phyloP scores from a whole-genome alignment of 352 stramenopile species.

The Phytopythium cucurbitacearum region DNA sequence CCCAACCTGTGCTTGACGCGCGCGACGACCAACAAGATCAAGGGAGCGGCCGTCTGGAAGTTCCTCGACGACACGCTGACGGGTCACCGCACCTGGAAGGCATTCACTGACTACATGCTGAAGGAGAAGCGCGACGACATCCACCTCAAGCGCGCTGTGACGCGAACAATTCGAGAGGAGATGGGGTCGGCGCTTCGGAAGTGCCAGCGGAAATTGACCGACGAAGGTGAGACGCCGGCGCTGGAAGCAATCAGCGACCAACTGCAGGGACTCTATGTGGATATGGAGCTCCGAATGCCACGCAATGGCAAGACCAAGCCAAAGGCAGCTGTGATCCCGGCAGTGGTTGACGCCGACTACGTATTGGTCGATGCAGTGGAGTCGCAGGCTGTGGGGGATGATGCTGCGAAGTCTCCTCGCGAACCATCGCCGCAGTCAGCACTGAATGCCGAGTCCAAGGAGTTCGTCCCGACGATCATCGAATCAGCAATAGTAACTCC shows the following conservation, averaged over 20 bases:
- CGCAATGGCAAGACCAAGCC: slow-evolving; percentile 6
- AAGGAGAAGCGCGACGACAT: slow-evolving; percentile 19
- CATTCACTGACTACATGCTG: slow-evolving; percentile 29
- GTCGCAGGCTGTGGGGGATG: slow-evolving; percentile 8
- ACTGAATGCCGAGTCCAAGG: slow-evolving; percentile 13
- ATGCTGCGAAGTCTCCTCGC: slow-evolving; percentile 9
- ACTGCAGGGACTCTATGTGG: slow-evolving; percentile 28
- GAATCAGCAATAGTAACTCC: too few relatives aligned
- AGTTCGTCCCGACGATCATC: slow-evolving; percentile 7
- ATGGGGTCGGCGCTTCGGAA: slow-evolving; percentile 26
- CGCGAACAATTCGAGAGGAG: slow-evolving; percentile 20
- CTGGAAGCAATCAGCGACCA: slow-evolving; percentile 20
- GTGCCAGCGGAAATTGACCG: slow-evolving; percentile 19
- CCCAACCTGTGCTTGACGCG: slow-evolving; percentile 40
- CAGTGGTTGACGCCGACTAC: slow-evolving; percentile 9
- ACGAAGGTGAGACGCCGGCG: slow-evolving; percentile 18
- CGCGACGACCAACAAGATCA: slow-evolving; percentile 37
- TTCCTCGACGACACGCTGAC: slow-evolving; percentile 40
- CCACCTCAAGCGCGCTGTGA: slow-evolving; percentile 17
- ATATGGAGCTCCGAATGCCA: slow-evolving; percentile 23
- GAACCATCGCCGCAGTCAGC: slow-evolving; percentile 1
- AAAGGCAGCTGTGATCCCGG: background rate
- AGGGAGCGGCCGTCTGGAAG: slow-evolving; percentile 29
- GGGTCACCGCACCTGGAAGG: slow-evolving; percentile 15
- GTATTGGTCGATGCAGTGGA: slow-evolving; percentile 11